Conservation (phyloP, 106 monocot genomes). For the Hemerocallis citrina region DNA sequence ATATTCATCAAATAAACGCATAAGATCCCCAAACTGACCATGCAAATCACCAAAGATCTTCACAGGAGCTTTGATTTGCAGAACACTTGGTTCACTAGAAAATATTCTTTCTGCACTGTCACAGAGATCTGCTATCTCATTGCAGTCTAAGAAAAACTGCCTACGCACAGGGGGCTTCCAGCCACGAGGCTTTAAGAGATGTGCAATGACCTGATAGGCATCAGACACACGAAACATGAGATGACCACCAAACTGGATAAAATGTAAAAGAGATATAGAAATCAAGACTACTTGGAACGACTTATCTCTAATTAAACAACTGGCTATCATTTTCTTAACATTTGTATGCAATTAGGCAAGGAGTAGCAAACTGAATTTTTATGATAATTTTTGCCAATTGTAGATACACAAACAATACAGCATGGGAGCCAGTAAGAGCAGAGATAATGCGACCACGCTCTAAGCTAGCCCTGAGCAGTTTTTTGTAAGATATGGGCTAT, state of each 20-base stretch:
- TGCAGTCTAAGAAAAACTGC: slow-evolving; percentile 94
- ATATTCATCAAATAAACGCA: slow-evolving; percentile 99
- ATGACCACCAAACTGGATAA: neutral
- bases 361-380: neutral
- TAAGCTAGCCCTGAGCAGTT: neutral
- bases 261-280: neutral
- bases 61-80: slow-evolving; percentile 92
- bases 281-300: neutral
- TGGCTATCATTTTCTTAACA: neutral
- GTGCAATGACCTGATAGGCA: slow-evolving; percentile 70
- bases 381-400: neutral
- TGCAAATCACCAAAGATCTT: slow-evolving; percentile 99
- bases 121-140: slow-evolving; percentile 98
- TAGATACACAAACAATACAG: neutral
- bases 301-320: neutral
- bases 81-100: slow-evolving; percentile 85
- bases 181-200: slow-evolving; percentile 93
- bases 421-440: neutral
- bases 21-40: slow-evolving; percentile 99
- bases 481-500: neutral
- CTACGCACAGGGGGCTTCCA: slow-evolving; percentile 98
- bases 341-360: neutral
- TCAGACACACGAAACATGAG: slow-evolving; percentile 13
- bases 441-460: neutral
- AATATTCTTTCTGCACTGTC: slow-evolving; percentile 93